A percentile compares a stretch with the other conserved stretches of the same genome.
phyloP scores from a whole-genome alignment of 2,329 filamentous ascomycete species.

The Fusarium globosum region DNA sequence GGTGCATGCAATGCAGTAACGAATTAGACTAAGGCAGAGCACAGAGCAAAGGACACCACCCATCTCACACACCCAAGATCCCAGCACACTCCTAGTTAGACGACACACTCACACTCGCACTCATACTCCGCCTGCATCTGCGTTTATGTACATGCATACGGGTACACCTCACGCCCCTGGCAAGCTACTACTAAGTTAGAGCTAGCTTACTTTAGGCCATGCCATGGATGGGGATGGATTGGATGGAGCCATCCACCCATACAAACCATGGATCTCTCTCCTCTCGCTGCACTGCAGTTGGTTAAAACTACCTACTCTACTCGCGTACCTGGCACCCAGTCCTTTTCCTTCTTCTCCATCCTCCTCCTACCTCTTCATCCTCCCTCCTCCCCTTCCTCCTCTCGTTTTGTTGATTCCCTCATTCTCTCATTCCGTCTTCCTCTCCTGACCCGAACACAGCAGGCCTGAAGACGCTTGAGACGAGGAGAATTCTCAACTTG shows the following conservation, averaged over 20 bases:
- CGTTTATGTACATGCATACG: not conserved
- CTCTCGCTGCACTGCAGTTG: conserved; percentile 30
- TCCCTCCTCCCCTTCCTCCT: conserved; percentile 55
- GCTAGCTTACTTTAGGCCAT: not conserved
- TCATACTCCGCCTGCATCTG: not conserved
- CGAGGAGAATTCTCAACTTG: conserved; percentile 49
- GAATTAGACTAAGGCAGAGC: not conserved
- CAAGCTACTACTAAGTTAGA: not conserved
- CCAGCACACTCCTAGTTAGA: conserved; percentile 8
- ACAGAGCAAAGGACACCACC: not conserved
- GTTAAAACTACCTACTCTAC: conserved; percentile 55
- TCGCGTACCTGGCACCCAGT: conserved; percentile 61
- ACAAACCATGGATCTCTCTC: conserved; percentile 29
- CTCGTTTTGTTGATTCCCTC: conserved; percentile 62
- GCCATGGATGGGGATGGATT: conserved; percentile 9
- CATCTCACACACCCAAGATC: conserved; percentile 23
- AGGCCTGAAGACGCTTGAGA: conserved; percentile 51
- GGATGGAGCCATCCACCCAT: conserved; percentile 21
- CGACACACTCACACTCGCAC: not conserved
- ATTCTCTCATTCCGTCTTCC: conserved; percentile 58
- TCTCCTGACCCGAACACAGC: conserved; percentile 58
- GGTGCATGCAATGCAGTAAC: conserved; percentile 1
- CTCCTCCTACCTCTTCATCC: conserved; percentile 63
- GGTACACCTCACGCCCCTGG: conserved; percentile 3
- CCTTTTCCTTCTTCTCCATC: conserved; percentile 65